These are phyloP conservation scores for Achlya hypogyna DNA, from an alignment of 352 stramenopile species.

Conservation along the genomic window DNA sequence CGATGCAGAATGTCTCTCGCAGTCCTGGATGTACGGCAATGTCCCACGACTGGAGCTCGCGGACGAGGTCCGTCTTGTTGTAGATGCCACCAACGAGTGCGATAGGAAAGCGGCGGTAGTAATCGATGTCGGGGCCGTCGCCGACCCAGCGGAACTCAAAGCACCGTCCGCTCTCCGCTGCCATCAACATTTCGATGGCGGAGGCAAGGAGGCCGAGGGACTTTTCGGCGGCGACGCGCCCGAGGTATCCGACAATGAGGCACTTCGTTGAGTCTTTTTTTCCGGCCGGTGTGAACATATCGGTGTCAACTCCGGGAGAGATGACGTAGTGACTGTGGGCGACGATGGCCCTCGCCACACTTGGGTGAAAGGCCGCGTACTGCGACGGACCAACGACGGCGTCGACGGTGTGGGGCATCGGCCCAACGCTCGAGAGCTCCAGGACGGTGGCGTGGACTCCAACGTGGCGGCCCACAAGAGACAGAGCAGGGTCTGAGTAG, in stretches of 20 bases:
- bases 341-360: not conserved
- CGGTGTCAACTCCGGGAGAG: not conserved
- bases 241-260: not conserved
- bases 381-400: not conserved
- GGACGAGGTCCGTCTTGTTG: not conserved
- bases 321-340: not conserved
- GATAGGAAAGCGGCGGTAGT: not conserved
- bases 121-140: not conserved
- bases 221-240: not conserved
- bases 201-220: not conserved
- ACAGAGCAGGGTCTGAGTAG: not conserved
- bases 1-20: conserved; percentile 42
- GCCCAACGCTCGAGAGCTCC: not conserved
- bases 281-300: not conserved
- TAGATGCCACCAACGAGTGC: not conserved
- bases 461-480: not conserved
- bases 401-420: not conserved
- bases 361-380: not conserved
- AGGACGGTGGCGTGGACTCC: not conserved
- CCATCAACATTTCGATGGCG: not conserved
- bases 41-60: not conserved
- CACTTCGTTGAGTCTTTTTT: not conserved
- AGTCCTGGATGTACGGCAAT: not conserved
- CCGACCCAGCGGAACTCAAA: not conserved
- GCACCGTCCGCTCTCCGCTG: not conserved